A percentile compares a stretch with the other conserved stretches of the same genome.
Conservation (phyloP, 2,329 filamentous ascomycete genomes). For the Fusarium sp. region DNA sequence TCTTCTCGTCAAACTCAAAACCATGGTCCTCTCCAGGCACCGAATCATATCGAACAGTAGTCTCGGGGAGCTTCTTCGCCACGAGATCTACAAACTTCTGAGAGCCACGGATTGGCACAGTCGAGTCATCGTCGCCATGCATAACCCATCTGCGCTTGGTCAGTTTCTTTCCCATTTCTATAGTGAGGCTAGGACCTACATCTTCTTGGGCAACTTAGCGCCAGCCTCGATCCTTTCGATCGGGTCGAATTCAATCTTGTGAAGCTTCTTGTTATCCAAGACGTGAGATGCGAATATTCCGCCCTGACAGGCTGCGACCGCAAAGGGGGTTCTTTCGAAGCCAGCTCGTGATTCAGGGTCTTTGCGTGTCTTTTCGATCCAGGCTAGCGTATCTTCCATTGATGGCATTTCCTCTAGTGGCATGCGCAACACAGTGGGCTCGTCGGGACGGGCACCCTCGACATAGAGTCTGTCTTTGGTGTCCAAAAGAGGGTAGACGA, state of each 20-base stretch:
- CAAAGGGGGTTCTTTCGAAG: constrained; percentile 17
- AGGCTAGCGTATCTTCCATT: constrained; percentile 16
- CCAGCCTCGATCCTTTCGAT: constrained; percentile 28
- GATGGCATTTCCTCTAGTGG: constrained; percentile 20
- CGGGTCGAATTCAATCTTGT: constrained; percentile 13
- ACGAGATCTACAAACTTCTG: constrained; percentile 19
- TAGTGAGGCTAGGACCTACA: not conserved
- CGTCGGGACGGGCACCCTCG: constrained; percentile 5
- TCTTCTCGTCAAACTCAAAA: constrained; percentile 33
- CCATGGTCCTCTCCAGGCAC: constrained; percentile 36
- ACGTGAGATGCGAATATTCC: constrained; percentile 29
- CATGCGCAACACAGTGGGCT: constrained; percentile 22
- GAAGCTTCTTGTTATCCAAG: constrained; percentile 21
- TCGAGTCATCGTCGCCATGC: constrained; percentile 35
- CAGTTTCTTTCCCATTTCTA: not conserved
- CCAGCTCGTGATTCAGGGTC: constrained; percentile 4
- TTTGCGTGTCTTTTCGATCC: constrained; percentile 30
- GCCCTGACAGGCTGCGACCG: constrained; percentile 12
- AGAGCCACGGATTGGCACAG: constrained; percentile 9
- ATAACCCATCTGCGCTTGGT: constrained; percentile 28
- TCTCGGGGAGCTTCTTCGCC: constrained; percentile 5
- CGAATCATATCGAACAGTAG: constrained; percentile 23
- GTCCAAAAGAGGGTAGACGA: constrained; percentile 39
- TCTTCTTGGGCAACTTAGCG: constrained; percentile 15
- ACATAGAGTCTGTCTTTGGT: constrained; percentile 29